A percentile compares a stretch with the other conserved stretches of the same genome.
phyloP scores from a whole-genome alignment of 1,284 basidiomycete species.

The Leccinum subrobustum region DNA sequence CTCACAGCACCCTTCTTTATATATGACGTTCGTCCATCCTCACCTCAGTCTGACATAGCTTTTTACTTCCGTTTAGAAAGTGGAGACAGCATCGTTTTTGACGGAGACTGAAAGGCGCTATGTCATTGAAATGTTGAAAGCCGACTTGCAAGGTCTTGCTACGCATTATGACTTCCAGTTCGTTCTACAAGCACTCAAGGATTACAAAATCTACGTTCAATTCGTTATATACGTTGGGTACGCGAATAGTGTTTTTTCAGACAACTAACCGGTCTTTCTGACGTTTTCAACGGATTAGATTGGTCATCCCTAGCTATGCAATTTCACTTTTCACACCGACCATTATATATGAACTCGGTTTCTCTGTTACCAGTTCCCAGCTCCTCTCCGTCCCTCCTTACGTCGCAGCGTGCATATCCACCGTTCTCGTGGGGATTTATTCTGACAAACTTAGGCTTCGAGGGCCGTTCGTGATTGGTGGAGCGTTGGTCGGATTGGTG shows the following conservation, averaged over 20 bases:
- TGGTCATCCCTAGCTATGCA: constrained; percentile 52
- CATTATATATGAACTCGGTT: constrained; percentile 54
- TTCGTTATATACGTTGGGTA: constrained; percentile 43
- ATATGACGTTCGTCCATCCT: constrained; percentile 36
- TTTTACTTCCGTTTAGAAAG: constrained; percentile 33
- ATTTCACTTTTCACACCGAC: constrained; percentile 57
- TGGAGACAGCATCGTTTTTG: constrained; percentile 45
- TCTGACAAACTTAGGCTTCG: constrained; percentile 44
- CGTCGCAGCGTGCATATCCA: constrained; percentile 38
- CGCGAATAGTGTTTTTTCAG: constrained; percentile 1
- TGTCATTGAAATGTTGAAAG: constrained; percentile 37
- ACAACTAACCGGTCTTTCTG: not conserved
- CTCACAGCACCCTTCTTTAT: constrained; percentile 40
- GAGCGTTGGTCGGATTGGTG: constrained; percentile 36
- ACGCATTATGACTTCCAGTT: constrained; percentile 36
- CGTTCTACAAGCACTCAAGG: constrained; percentile 41
- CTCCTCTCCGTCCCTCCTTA: constrained; percentile 53
- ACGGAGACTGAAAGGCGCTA: constrained; percentile 36
- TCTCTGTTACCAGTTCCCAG: constrained; percentile 52
- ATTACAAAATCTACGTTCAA: constrained; percentile 47
- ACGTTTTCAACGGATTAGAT: constrained; percentile 23
- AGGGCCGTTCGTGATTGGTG: constrained; percentile 42
- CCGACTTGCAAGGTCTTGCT: constrained; percentile 34
- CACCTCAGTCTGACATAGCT: not conserved
- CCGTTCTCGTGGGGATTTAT: constrained; percentile 37